Conservation (phyloP, 352 stramenopile genomes). For the Aphanomyces invadans region DNA sequence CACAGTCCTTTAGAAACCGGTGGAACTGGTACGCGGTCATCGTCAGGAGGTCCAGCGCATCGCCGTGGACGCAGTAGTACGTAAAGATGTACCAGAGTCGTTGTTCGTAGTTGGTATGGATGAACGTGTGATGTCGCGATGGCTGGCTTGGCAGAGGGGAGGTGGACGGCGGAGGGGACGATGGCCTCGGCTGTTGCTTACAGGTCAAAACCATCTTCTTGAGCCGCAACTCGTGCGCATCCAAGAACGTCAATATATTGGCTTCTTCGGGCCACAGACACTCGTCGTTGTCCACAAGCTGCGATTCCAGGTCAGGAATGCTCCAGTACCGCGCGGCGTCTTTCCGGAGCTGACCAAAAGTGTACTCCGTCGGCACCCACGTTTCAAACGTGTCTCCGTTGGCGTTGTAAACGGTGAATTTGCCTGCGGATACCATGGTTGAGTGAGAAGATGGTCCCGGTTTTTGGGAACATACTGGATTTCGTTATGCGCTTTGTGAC, state of each 20-base stretch:
- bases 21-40: slow-evolving; percentile 72
- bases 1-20: slow-evolving; percentile 51
- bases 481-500: slow-evolving; percentile 7
- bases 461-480: background rate
- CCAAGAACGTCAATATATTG: slow-evolving; percentile 57
- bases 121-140: background rate
- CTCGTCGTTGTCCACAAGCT: slow-evolving; percentile 46
- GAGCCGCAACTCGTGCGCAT: slow-evolving; percentile 35
- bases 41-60: slow-evolving; percentile 59
- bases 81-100: slow-evolving; percentile 74
- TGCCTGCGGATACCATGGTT: background rate
- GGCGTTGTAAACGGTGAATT: slow-evolving; percentile 14
- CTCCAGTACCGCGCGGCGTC: slow-evolving; percentile 69
- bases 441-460: background rate
- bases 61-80: slow-evolving; percentile 72
- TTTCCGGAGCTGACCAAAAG: slow-evolving; percentile 59
- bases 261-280: slow-evolving; percentile 74
- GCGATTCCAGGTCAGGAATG: slow-evolving; percentile 36
- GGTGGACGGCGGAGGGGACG: background rate
- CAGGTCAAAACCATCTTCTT: slow-evolving; percentile 49
- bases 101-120: slow-evolving; percentile 34
- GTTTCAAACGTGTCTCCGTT: slow-evolving; percentile 50
- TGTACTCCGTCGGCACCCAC: slow-evolving; percentile 65
- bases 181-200: slow-evolving; percentile 28
- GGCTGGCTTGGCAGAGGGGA: background rate